phyloP scores from a whole-genome alignment of 2,329 filamentous ascomycete genomes.

The Ophiostoma novo-ulmi region DNA sequence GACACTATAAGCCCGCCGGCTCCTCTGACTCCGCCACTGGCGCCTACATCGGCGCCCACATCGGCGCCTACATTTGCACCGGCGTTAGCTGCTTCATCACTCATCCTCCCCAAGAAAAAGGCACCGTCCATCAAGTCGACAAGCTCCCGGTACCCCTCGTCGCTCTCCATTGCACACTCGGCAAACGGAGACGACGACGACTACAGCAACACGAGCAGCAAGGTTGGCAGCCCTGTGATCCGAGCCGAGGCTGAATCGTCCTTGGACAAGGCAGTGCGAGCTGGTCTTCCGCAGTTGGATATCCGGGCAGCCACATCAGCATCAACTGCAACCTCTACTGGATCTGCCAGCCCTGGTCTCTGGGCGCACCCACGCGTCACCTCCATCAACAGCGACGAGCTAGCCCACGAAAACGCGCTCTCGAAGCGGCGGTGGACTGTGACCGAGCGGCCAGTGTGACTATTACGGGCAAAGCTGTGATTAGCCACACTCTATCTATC shows the following conservation, averaged over 20 bases:
- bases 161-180: conserved; percentile 20
- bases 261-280: neutral
- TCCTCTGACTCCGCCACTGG: neutral
- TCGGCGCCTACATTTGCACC: neutral
- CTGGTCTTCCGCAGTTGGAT: conserved; percentile 17
- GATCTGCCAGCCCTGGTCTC: conserved; percentile 33
- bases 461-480: neutral
- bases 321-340: neutral
- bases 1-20: conserved; percentile 8
- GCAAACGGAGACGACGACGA: conserved; percentile 17
- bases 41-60: neutral
- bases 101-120: conserved; percentile 10
- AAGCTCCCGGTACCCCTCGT: conserved; percentile 14
- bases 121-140: conserved; percentile 19
- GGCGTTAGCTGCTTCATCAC: neutral
- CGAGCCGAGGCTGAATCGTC: neutral
- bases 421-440: conserved; percentile 54
- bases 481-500: neutral
- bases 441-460: conserved; percentile 37
- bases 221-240: neutral
- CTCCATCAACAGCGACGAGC: conserved; percentile 33
- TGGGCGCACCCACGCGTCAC: conserved; percentile 39
- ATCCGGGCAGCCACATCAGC: conserved; percentile 10
- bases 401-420: conserved; percentile 42
- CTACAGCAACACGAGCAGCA: neutral